Base-by-base conservation (phyloP, 2,329 filamentous ascomycete species). In the Cladosporium austrohemisphaericum region DNA sequence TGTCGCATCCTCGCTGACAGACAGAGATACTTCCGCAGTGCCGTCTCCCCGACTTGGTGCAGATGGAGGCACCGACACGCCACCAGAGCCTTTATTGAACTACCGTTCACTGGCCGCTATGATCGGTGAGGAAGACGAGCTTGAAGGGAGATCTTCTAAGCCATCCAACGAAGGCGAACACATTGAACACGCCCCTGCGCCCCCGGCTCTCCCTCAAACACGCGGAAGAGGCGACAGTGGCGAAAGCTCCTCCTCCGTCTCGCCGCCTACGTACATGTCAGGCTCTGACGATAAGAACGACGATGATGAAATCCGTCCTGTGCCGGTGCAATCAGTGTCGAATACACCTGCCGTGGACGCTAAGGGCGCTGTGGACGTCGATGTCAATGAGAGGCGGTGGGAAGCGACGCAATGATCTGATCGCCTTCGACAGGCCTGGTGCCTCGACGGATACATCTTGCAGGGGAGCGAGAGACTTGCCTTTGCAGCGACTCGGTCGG, bases 1-100 rank as follows among this genome's bases (percentile, higher is more conserved):
- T 0, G 80, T 86, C 0, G 83, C 84, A 7, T 94, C 90, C 0
- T 95, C 88, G 0, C 74, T 84, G 0, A 88, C 38, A 31, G 38
- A 41, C 18, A n/a, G 38, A n/a, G 38, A 92, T 43, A 25, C 72
- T 76, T 1, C 72, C 75, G 1, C 78, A 73, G 13, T 58, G 59
- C 40, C 35, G 57, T 13, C 53, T 23, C 25, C 52, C 6, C 1
- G 81, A 77, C 35, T 65, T 80, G 2, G 22, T 32, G 13, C 51
- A 49, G 31, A 52, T 53, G 8, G 64, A 19, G 72, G 76, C 4
- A 74, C 76, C 11, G 70, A 70, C 56, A 77, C 73, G 4, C 76
- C 76, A 37, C 71, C 77, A 0, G 91, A 96, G 63, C 81, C 89
- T 3, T 82, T 95, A 79, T 93, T 95, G 69, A 96, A 95, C 66